phyloP scores from a whole-genome alignment of 768 basidiomycete species.

The Myochromella boudieri region DNA sequence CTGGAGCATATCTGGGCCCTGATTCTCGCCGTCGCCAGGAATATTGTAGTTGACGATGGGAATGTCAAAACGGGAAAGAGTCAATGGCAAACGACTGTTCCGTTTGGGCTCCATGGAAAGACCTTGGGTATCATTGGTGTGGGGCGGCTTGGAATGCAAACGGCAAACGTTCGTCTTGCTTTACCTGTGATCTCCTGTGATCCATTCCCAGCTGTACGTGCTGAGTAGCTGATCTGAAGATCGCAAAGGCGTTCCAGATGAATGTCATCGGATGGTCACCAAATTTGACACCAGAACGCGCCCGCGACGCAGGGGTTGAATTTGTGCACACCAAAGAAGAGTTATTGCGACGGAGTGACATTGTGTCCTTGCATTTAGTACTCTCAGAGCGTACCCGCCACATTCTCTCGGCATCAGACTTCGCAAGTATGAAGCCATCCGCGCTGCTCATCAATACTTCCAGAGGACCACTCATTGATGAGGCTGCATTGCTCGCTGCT shows the following conservation, averaged over 20 bases:
- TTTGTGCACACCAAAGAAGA: slow-evolving; percentile 50
- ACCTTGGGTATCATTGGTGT: slow-evolving; percentile 63
- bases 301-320: slow-evolving; percentile 49
- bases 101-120: slow-evolving; percentile 50
- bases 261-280: slow-evolving; percentile 65
- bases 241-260: slow-evolving; percentile 62
- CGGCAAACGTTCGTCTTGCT: slow-evolving; percentile 42
- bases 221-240: too few relatives aligned
- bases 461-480: slow-evolving; percentile 65
- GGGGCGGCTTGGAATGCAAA: slow-evolving; percentile 53
- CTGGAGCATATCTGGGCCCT: slow-evolving; percentile 67
- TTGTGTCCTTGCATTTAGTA: slow-evolving; percentile 64
- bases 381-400: slow-evolving; percentile 49
- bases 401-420: slow-evolving; percentile 45
- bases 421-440: slow-evolving; percentile 54
- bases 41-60: slow-evolving; percentile 48
- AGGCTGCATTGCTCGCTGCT: slow-evolving; percentile 48
- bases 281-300: slow-evolving; percentile 58
- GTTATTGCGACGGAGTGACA: slow-evolving; percentile 51
- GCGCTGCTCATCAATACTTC: slow-evolving; percentile 68
- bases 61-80: slow-evolving; percentile 43
- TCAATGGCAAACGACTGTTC: slow-evolving; percentile 55
- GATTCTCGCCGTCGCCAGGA: slow-evolving; percentile 49
- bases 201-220: too few relatives aligned
- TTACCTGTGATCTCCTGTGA: background rate